Conservation (phyloP, 164 flowering plant genomes). For the Houttuynia cordata region DNA sequence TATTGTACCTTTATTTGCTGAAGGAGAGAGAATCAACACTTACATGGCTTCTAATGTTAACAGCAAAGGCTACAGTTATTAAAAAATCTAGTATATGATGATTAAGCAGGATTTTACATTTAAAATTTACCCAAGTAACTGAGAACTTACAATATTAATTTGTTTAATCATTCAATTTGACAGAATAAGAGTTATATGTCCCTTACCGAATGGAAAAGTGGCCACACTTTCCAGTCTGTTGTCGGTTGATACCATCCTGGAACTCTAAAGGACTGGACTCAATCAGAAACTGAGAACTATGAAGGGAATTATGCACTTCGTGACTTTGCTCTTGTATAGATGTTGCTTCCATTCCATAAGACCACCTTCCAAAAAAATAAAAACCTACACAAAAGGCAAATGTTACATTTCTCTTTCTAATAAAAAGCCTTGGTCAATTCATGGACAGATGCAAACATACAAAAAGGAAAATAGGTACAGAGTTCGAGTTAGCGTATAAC, state of each 20-base stretch:
- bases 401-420: neutral
- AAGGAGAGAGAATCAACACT: no score
- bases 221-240: slow-evolving; percentile 19
- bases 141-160: neutral
- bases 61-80: no score
- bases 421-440: no score
- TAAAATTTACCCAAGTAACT: neutral
- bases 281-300: slow-evolving; percentile 13
- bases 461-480: neutral
- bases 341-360: slow-evolving; percentile 15
- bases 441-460: neutral
- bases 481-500: neutral
- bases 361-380: neutral
- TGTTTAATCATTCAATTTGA: no score
- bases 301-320: slow-evolving; percentile 5
- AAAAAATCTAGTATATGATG: no score
- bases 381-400: slow-evolving; percentile 1
- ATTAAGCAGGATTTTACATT: neutral
- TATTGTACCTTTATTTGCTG: no score
- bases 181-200: neutral
- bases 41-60: no score
- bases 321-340: slow-evolving; percentile 1
- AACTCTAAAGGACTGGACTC: slow-evolving; percentile 32
- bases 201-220: slow-evolving; percentile 58
- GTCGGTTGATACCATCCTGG: slow-evolving; percentile 10